Evolutionary conservation across 257 asterid genomes (phyloP).

Genomic region (Nicotiana otophora): DNA sequence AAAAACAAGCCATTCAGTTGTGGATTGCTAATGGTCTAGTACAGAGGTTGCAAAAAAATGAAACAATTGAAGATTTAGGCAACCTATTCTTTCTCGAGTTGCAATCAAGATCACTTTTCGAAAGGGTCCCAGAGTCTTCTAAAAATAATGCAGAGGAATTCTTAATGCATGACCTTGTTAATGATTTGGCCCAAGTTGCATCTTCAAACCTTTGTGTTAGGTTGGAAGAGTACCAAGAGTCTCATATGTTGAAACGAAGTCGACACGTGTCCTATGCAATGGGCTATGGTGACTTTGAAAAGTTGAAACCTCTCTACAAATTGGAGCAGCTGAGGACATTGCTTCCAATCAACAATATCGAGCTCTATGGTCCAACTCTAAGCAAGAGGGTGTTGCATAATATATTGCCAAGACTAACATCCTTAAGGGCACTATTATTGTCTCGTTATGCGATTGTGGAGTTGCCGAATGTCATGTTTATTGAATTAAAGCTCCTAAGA

Average conservation of each 20-base stretch:
- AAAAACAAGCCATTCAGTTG: slow-evolving; percentile 1
- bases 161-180: slow-evolving; percentile 14
- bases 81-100: not conserved
- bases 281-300: not conserved
- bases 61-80: not conserved
- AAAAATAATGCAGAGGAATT: not conserved
- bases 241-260: too few species aligned
- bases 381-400: too few species aligned
- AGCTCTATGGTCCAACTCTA: too few species aligned
- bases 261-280: not conserved
- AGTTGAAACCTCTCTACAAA: not conserved
- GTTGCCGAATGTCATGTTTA: too few species aligned
- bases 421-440: too few species aligned
- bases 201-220: not conserved
- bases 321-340: not conserved
- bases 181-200: not conserved
- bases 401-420: too few species aligned
- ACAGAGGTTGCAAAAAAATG: not conserved
- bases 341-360: not conserved
- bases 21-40: slow-evolving; percentile 16
- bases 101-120: not conserved
- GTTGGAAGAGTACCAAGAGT: not conserved
- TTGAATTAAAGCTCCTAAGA: too few species aligned
- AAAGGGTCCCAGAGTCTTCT: not conserved
- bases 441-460: too few species aligned